Conservation (phyloP, 2,329 filamentous ascomycete species). For the Pezicula radicicola region DNA sequence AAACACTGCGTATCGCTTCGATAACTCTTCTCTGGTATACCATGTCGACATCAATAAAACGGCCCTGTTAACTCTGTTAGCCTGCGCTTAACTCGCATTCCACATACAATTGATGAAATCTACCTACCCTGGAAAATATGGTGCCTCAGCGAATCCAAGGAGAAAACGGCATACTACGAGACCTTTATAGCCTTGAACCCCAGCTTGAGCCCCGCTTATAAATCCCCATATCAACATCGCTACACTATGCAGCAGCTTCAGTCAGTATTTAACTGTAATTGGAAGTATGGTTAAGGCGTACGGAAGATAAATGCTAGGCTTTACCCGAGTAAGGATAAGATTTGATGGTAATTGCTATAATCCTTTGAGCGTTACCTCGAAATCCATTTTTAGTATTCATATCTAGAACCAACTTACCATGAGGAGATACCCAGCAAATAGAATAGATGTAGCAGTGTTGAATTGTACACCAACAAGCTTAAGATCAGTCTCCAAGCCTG, state of each 20-base stretch:
- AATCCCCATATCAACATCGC: slow-evolving; percentile 37
- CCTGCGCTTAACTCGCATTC: background rate
- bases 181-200: slow-evolving; percentile 32
- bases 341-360: slow-evolving; percentile 30
- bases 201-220: slow-evolving; percentile 40
- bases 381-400: too few species aligned
- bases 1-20: slow-evolving; percentile 28
- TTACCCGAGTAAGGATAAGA: slow-evolving; percentile 30
- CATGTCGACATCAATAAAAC: slow-evolving; percentile 43
- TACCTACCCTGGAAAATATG: background rate
- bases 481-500: too few species aligned
- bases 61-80: slow-evolving; percentile 34
- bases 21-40: slow-evolving; percentile 39
- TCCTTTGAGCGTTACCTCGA: too few species aligned
- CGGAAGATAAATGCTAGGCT: slow-evolving; percentile 1
- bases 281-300: background rate
- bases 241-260: too few species aligned
- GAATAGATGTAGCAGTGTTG: slow-evolving; percentile 17
- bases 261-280: too few species aligned
- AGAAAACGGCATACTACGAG: slow-evolving; percentile 39
- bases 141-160: slow-evolving; percentile 41
- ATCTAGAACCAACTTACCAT: background rate
- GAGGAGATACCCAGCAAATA: slow-evolving; percentile 24
- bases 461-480: too few species aligned
- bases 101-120: background rate